Base-by-base conservation (phyloP, 345 rosid species). In the Murraya paniculata region DNA sequence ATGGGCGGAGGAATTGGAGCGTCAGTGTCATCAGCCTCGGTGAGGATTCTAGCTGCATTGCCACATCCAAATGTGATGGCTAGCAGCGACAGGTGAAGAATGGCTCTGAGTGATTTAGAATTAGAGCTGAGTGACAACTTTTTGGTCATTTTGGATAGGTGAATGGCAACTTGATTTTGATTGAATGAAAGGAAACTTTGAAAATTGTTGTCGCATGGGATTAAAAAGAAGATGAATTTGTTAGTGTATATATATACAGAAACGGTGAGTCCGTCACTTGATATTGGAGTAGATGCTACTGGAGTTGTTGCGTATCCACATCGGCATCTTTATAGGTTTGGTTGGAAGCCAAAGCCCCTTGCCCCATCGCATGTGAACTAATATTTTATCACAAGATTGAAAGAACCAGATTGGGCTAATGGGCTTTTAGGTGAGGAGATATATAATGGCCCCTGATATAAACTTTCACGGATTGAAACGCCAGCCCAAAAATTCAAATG, bases 1-100 rank as follows among this genome's bases (percentile, higher is more conserved):
- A 67, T 62, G 56, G 79, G 73, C 16, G 27, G 48, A 18, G 48
- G 50, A 75, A 62, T 53, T 9, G 50, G 50, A 7, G 18, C 3
- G 7, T 53, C 57, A 19, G 6, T 33, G 21, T 64, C 71, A 7
- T 25, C 75, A 27, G 8, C 68, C 25, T 75, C 58, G 24, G n/a
- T 38, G 39, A 77, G 22, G 38, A 77, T 67, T 66, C 79, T 67
- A 0, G 66, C 38, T 19, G 79, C 64, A 35, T 38, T 36, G 62
- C 27, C 71, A 33, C 64, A 53, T 65, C 41, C 53, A 53, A 24
- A 14, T 14, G 64, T 22, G 36, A 35, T 8, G n/a, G 48, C 72
- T 53, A 53, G 50, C 27, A 68, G 57, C 28, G 57, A 67, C 27
- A 68, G 25, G 24, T 56, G 28, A 61, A 76, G 14, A 24, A 35